phyloP scores from a whole-genome alignment of 148 eudicot species.

The Diospyros lotus region DNA sequence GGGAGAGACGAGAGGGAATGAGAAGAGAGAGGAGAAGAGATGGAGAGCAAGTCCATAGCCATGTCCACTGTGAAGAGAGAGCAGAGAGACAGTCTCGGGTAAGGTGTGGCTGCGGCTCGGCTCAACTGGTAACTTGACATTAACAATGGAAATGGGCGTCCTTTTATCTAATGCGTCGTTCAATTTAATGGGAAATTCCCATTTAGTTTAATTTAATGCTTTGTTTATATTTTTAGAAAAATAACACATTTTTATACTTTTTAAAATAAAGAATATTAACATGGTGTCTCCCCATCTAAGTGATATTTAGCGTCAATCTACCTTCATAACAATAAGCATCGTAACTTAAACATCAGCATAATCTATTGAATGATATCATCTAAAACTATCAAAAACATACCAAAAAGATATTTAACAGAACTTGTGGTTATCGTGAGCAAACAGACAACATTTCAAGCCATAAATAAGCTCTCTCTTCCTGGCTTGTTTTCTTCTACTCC shows the following conservation, averaged over 20 bases:
- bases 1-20: constrained; percentile 17
- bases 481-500: neutral
- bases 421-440: neutral
- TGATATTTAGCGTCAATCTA: too few species aligned
- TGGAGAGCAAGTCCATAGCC: constrained; percentile 23
- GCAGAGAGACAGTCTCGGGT: neutral
- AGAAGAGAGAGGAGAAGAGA: constrained; percentile 13
- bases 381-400: neutral
- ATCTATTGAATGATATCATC: neutral
- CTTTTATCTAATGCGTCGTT: too few species aligned
- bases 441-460: neutral
- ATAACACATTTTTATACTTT: too few species aligned
- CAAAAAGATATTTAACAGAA: neutral
- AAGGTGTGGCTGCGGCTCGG: too few species aligned
- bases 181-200: too few species aligned
- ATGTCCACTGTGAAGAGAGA: neutral
- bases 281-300: too few species aligned
- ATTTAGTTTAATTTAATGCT: too few species aligned
- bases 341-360: neutral
- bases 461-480: neutral
- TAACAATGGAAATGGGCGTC: too few species aligned
- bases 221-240: too few species aligned
- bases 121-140: too few species aligned
- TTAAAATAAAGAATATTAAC: too few species aligned
- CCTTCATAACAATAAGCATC: too few species aligned